Evolutionary conservation across 345 rosid species (phyloP), one percentile per base, ranked within the genome.

Genomic region (Pelargonium nanum): DNA sequence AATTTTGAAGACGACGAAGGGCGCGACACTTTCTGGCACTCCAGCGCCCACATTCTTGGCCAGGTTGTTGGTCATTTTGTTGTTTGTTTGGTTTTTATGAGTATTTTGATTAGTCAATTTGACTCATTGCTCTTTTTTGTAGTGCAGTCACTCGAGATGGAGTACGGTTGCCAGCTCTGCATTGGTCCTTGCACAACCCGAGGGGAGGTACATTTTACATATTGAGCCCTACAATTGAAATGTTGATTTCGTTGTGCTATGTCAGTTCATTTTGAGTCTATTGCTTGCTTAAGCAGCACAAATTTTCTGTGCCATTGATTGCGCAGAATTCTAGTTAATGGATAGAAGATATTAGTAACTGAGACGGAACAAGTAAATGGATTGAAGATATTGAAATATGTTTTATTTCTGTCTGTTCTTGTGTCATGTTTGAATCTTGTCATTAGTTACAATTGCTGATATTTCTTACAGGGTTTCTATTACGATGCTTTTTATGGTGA

Each of bases 111-210:
- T 17, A 10, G 16, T 34, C 24, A 22, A n/a, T 56, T 56, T 56
- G 24, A 22, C 13, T 55, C n/a, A 23, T 4, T 2, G 26, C 32
- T 26, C 10, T 0, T 24, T 21, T 32, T 56, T 15, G 53, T 56
- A 50, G 1, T 77, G 70, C 78, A 90, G 97, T 75, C 99, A 19
- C 74, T 94, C 5, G 99, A 94, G 77, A 76, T 66, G 75, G 79
- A 74, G 62, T 93, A 86, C 70, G 97, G 99, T 34, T 93, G 95
- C 81, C 75, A 84, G 76, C 85, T 94, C 7, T 94, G 99, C 82
- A 94, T 90, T 19, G 97, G 97, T 55, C 99, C 99, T 53, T 94
- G 96, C 68, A 93, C 97, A 58, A 93, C 96, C 6, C 79, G 97
- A 78, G 97, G 97, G 25, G 99, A 94, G 99, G 99, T 87, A 79